Percentiles rank a stretch among this genome's conserved stretches.
Conservation (phyloP, 768 basidiomycete genomes). For the Hericium erinaceus region DNA sequence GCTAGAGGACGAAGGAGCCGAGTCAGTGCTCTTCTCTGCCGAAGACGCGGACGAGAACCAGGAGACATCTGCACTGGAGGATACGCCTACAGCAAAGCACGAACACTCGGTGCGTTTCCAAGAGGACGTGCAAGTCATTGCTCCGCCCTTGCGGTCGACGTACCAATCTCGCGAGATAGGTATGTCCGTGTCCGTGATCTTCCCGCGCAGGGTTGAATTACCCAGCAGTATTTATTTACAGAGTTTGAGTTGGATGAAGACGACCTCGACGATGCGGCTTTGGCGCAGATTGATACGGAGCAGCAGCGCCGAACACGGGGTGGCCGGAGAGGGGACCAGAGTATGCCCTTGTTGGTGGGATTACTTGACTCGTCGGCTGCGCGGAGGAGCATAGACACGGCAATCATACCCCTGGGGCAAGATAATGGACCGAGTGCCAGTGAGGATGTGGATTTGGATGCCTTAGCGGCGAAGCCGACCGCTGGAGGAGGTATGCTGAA, state of each 20-base stretch:
- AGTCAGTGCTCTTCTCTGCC: conserved; percentile 41
- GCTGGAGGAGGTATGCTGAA: conserved; percentile 71
- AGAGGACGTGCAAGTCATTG: conserved; percentile 61
- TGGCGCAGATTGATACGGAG: conserved; percentile 24
- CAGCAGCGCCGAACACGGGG: conserved; percentile 18
- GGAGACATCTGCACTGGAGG: conserved; percentile 25
- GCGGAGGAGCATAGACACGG: conserved; percentile 48
- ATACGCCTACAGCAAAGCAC: neutral
- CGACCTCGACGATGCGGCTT: conserved; percentile 52
- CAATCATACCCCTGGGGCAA: conserved; percentile 26
- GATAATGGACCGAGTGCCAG: conserved; percentile 19
- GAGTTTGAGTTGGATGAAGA: conserved; percentile 83
- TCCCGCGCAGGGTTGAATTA: neutral
- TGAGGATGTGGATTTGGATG: conserved; percentile 55
- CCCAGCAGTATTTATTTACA: conserved; percentile 22
- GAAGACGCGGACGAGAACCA: conserved; percentile 35
- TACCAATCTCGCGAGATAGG: conserved; percentile 72
- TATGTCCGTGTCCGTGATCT: conserved; percentile 34
- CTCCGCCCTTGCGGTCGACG: conserved; percentile 63
- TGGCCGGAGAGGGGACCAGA: conserved; percentile 36
- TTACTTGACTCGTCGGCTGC: conserved; percentile 56
- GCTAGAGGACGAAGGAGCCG: conserved; percentile 17
- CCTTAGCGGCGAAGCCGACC: conserved; percentile 53
- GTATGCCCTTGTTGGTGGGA: conserved; percentile 73
- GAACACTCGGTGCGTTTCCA: conserved; percentile 46